A percentile compares a stretch with the other conserved stretches of the same genome.
Evolutionary conservation across 768 basidiomycete genomes (phyloP).

Genomic region (Sarcodon sp.): DNA sequence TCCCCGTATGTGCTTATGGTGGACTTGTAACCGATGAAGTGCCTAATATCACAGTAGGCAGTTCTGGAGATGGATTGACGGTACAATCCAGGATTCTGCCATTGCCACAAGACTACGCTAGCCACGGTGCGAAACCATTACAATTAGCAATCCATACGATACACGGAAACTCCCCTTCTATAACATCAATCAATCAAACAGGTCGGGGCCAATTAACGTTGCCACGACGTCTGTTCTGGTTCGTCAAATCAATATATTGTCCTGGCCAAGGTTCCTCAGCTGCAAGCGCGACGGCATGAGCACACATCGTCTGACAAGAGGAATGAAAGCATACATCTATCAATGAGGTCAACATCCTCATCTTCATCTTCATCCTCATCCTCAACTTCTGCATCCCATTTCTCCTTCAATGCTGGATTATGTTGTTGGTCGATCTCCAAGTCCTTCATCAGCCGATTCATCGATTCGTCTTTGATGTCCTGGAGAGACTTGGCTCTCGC

Average conservation of each 20-base stretch:
- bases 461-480: constrained; percentile 60
- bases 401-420: constrained; percentile 50
- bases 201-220: constrained; percentile 68
- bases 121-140: constrained; percentile 2
- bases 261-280: constrained; percentile 62
- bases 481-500: constrained; percentile 51
- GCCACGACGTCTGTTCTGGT: constrained; percentile 34
- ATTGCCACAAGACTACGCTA: constrained; percentile 6
- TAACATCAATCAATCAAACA: constrained; percentile 19
- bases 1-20: background rate
- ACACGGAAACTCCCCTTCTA: background rate
- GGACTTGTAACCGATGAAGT: background rate
- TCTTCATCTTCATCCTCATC: constrained; percentile 37
- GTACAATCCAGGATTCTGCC: background rate
- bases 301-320: background rate
- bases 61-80: background rate
- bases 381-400: constrained; percentile 51
- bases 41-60: background rate
- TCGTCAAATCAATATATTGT: constrained; percentile 63
- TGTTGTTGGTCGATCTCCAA: constrained; percentile 57
- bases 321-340: constrained; percentile 42
- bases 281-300: constrained; percentile 15
- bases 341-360: constrained; percentile 44
- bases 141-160: background rate
- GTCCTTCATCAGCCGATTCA: constrained; percentile 70